Evolutionary conservation across 176 grass and related monocot genomes (phyloP), one percentile per base, ranked within the genome.

Genomic region (Oryza officinalis): DNA sequence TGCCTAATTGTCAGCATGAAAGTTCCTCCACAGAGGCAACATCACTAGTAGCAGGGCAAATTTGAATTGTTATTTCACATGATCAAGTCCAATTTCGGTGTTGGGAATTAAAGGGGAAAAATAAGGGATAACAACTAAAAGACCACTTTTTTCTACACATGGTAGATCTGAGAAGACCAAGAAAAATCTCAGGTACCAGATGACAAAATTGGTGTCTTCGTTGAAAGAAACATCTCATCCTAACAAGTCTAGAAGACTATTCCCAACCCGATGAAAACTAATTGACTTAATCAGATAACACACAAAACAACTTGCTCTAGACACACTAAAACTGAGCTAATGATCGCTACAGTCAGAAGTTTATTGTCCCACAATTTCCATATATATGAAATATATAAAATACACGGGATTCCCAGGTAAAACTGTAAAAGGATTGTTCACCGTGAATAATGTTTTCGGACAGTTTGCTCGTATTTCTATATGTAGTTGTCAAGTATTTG

Each of bases 61-160:
- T 61, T 54, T 74, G 60, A 40, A 25, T 38, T 37, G 31, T 25
- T 40, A 45, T 26, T 69, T 26, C 27, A 61, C 63, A 81, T 37
- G 46, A 87, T 13, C 26, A 8, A n/a, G 12, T 69, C 63, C 61
- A 86, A 81, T 72, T 75, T 81, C 25, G 63, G 73, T 9, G 63
- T 75, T 75, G 64, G 63, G 76, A 69, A 64, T 33, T 35, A 61
- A 63, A 68, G 77, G 45, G 13, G 25, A 45, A 32, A 69, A 60
- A 18, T 35, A 43, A 32, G 8, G 4, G n/a, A n/a, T 18, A n/a
- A 61, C 27, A 32, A 63, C 69, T 41, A 75, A 37, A 65, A 68
- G 4, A 69, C 14, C 11, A 4, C 15, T 79, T 25, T 63, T 23
- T 78, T 68, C 70, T 65, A 70, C 30, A 15, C 1, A 3, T 0